These are phyloP conservation scores for Rhizoctonia solani DNA, from an alignment of 1,284 basidiomycete genomes.

Conservation along the genomic window DNA sequence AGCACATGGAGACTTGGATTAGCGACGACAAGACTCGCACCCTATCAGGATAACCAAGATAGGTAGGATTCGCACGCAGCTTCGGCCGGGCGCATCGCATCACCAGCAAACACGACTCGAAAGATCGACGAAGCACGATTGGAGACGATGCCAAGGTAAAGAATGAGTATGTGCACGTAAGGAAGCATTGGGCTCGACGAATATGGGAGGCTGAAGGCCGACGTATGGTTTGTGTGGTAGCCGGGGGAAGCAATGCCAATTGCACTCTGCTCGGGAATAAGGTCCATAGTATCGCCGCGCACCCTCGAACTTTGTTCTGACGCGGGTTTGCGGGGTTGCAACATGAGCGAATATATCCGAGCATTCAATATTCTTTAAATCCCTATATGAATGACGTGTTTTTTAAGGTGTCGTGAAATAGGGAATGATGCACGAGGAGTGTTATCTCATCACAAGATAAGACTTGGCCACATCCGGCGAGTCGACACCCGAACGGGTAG, in stretches of 20 bases:
- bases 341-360: not conserved
- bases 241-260: not conserved
- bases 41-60: not conserved
- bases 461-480: too few species aligned
- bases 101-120: not conserved
- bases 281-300: constrained; percentile 14
- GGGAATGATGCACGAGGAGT: too few species aligned
- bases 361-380: too few species aligned
- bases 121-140: not conserved
- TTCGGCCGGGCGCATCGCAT: too few species aligned
- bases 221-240: too few species aligned
- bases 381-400: not conserved
- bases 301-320: constrained; percentile 22
- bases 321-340: too few species aligned
- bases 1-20: not conserved
- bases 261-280: constrained; percentile 18
- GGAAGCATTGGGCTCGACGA: not conserved
- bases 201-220: too few species aligned
- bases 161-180: too few species aligned
- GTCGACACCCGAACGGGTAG: too few species aligned
- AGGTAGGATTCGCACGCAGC: too few species aligned
- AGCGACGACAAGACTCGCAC: not conserved
- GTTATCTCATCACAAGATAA: too few species aligned
- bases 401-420: too few species aligned
- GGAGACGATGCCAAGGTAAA: not conserved